phyloP scores from a whole-genome alignment of 345 rosid species.

The Citropsis articulata region DNA sequence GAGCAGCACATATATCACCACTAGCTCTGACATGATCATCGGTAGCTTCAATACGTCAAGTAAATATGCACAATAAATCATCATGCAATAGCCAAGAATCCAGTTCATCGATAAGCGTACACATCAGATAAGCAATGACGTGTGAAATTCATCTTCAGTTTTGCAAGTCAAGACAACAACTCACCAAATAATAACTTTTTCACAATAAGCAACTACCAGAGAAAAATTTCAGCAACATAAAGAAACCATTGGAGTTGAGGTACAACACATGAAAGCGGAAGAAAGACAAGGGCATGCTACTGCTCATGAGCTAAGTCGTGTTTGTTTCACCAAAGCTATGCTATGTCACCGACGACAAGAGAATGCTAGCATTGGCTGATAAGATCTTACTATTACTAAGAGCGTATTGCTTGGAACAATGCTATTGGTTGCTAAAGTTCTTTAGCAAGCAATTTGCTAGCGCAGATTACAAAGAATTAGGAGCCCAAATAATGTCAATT shows the following conservation, averaged over 20 bases:
- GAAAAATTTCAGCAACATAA: neutral
- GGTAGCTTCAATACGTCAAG: neutral
- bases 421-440: no score
- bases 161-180: neutral
- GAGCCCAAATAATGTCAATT: no score
- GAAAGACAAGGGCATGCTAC: neutral
- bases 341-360: neutral
- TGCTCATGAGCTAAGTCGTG: neutral
- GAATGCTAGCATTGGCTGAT: no score
- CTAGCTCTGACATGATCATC: neutral
- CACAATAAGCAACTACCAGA: neutral
- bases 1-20: neutral
- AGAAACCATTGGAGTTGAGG: neutral
- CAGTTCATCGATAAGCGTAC: neutral
- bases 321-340: no score
- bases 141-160: neutral
- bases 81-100: neutral
- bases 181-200: neutral
- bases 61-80: neutral
- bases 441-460: no score
- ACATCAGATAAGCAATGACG: neutral
- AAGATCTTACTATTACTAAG: no score
- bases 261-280: neutral
- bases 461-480: no score
- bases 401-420: no score